Percentiles rank a stretch among this genome's conserved stretches.
These are phyloP conservation scores for Diaporthe citrichinensis DNA, from an alignment of 2,329 filamentous ascomycete species.

Conservation along the genomic window DNA sequence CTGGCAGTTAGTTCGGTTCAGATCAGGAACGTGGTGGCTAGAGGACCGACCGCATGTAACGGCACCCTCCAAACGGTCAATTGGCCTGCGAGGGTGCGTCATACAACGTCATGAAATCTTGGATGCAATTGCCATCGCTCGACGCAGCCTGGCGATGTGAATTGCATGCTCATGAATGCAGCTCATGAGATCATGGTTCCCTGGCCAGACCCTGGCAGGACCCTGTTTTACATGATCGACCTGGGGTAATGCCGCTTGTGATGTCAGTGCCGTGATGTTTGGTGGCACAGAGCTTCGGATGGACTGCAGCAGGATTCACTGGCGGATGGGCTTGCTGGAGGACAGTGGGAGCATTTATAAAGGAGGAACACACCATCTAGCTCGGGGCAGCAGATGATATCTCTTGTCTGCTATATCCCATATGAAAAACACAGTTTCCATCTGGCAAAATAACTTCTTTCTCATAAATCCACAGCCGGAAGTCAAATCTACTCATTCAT, in stretches of 20 bases:
- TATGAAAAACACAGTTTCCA: too few species aligned
- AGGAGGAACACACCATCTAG: not conserved
- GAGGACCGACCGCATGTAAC: slow-evolving; percentile 27
- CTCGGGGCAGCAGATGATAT: not conserved
- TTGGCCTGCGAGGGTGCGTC: slow-evolving; percentile 13
- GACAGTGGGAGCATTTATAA: not conserved
- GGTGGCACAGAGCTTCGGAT: slow-evolving; percentile 12
- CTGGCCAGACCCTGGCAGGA: slow-evolving; percentile 6
- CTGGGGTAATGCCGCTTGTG: slow-evolving; percentile 8
- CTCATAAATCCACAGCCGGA: not conserved
- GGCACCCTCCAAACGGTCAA: slow-evolving; percentile 9
- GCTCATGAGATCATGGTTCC: slow-evolving; percentile 32
- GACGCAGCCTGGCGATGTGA: slow-evolving; percentile 21
- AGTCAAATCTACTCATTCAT: slow-evolving; percentile 31
- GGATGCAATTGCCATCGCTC: slow-evolving; percentile 20
- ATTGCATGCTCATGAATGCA: slow-evolving; percentile 14
- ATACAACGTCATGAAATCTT: slow-evolving; percentile 28
- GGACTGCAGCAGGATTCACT: slow-evolving; percentile 17
- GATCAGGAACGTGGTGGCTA: slow-evolving; percentile 10
- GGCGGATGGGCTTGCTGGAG: not conserved
- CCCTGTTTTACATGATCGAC: slow-evolving; percentile 31
- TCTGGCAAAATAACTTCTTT: not conserved
- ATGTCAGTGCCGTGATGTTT: slow-evolving; percentile 15
- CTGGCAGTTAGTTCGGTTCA: slow-evolving; percentile 1
- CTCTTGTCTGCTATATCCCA: not conserved